These are phyloP conservation scores for Neurospora sp. DNA, from an alignment of 495 filamentous ascomycete genomes.

Conservation along the genomic window DNA sequence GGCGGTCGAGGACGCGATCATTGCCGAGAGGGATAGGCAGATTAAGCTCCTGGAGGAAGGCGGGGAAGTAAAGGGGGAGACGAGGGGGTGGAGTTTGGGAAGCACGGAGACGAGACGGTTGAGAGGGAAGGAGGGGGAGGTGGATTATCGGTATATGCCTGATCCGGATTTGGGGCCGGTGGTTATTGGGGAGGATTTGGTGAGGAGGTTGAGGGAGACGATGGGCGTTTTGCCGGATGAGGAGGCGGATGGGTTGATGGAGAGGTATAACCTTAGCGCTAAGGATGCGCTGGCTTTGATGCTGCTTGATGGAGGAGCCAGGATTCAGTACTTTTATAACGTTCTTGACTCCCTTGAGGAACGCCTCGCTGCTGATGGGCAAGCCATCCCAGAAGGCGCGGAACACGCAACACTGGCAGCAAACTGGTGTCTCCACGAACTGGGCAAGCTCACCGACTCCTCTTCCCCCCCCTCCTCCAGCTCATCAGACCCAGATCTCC, in stretches of 20 bases:
- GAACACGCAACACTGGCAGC: constrained; percentile 34
- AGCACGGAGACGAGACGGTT: constrained; percentile 67
- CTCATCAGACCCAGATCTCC: too few relatives aligned
- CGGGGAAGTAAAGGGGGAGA: constrained; percentile 74
- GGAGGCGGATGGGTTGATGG: constrained; percentile 47
- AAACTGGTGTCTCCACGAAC: constrained; percentile 76
- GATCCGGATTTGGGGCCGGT: constrained; percentile 85
- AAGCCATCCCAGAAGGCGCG: neutral
- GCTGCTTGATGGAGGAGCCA: constrained; percentile 64
- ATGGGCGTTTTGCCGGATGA: constrained; percentile 64
- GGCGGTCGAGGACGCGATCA: constrained; percentile 85
- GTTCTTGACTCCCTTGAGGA: constrained; percentile 48
- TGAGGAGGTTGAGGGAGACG: constrained; percentile 38
- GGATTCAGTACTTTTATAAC: constrained; percentile 74
- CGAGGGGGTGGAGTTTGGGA: constrained; percentile 81
- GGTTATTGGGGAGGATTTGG: constrained; percentile 58
- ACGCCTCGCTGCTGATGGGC: constrained; percentile 27
- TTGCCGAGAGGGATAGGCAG: constrained; percentile 82
- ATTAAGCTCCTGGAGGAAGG: constrained; percentile 71
- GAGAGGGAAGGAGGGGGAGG: constrained; percentile 90
- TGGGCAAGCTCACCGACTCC: constrained; percentile 56
- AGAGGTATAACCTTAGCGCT: constrained; percentile 52
- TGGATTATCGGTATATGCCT: constrained; percentile 98
- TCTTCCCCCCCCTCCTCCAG: neutral
- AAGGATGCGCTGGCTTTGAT: constrained; percentile 84